Evolutionary conservation across 805 yeast genomes (phyloP), one percentile per base, ranked within the genome.

Genomic region (Geotrichum ghanense): DNA sequence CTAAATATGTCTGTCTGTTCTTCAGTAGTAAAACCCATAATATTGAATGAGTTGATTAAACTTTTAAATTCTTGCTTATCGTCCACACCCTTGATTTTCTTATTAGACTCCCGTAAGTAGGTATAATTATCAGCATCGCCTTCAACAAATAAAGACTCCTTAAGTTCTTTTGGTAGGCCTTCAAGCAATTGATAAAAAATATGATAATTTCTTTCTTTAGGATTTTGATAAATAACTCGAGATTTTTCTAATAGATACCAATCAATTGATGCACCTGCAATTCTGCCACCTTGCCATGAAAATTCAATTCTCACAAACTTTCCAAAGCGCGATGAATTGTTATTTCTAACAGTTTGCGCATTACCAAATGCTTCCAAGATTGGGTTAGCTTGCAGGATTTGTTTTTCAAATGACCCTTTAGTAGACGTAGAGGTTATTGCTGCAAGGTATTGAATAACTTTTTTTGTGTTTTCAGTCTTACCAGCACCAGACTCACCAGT

Each of bases 401-500:
- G 89, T 51, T 76, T 73, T 62, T 92, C 97, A 55, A 92, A 83
- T 19, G 42, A 39, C 5, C 25, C 25, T 20, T 20, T 6, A 7
- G 23, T 20, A 4, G 42, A 20, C 24, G 42, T 21, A 10, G 37
- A 31, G 1, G 94, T 78, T 22, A 86, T 80, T 3, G 86, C 79
- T 1, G 96, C 86, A 47, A 92, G 71, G 62, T 88, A 92, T 62
- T 89, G 97, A 50, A 92, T 82, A 46, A 92, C 88, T 60, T 84
- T 88, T 63, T 92, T 92, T 3, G 99, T 92, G 55, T 87, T 92
- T 66, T 92, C 98, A 0, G 99, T 92, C 61, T 92, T 92, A 45
- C 99, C 99, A 0, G 99, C 98, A 54, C 99, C 99, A 21, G 95
- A 83, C 61, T 92, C 99, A 53, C 99, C 99, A 0, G 98, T 92